A percentile compares a stretch with the other conserved stretches of the same genome.
Evolutionary conservation across 2,329 filamentous ascomycete species (phyloP).

Genomic region (Aspergillus glaucus): DNA sequence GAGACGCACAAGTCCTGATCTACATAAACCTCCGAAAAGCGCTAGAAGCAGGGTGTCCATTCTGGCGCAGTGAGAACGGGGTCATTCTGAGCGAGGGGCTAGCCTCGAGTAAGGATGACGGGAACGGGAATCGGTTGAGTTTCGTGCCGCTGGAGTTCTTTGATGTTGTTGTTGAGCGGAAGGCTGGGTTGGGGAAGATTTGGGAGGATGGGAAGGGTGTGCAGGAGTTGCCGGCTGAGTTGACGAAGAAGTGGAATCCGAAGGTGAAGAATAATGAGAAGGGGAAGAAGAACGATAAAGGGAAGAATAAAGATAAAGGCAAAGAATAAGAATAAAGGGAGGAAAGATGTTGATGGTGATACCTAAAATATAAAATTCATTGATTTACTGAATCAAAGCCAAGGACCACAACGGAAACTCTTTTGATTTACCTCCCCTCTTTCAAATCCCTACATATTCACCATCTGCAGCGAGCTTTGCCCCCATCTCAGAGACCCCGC

Average conservation of each 20-base stretch:
- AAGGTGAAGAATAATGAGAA: constrained; percentile 17
- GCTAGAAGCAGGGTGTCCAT: constrained; percentile 56
- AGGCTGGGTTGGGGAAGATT: constrained; percentile 63
- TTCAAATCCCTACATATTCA: too few species aligned
- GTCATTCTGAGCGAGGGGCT: constrained; percentile 58
- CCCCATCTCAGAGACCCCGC: too few species aligned
- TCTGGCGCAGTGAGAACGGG: constrained; percentile 74
- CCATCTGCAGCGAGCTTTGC: too few species aligned
- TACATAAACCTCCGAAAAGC: constrained; percentile 67
- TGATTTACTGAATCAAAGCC: too few species aligned
- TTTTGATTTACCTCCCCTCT: too few species aligned
- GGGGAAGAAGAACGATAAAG: not conserved
- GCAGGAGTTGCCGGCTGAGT: constrained; percentile 43
- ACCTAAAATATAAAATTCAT: too few species aligned
- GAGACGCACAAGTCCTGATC: constrained; percentile 68
- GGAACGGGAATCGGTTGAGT: constrained; percentile 44
- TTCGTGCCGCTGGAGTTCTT: constrained; percentile 64
- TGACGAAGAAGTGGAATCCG: constrained; percentile 34
- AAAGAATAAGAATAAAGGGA: too few species aligned
- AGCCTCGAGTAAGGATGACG: constrained; percentile 31
- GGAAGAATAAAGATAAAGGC: not conserved
- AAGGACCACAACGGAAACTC: too few species aligned
- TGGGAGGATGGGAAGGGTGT: constrained; percentile 52
- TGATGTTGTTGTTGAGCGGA: constrained; percentile 66
- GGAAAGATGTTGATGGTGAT: too few species aligned